Evolutionary conservation across 2,329 filamentous ascomycete genomes (phyloP), one percentile per base, ranked within the genome.

Genomic region (Pseudogymnoascus sp.): DNA sequence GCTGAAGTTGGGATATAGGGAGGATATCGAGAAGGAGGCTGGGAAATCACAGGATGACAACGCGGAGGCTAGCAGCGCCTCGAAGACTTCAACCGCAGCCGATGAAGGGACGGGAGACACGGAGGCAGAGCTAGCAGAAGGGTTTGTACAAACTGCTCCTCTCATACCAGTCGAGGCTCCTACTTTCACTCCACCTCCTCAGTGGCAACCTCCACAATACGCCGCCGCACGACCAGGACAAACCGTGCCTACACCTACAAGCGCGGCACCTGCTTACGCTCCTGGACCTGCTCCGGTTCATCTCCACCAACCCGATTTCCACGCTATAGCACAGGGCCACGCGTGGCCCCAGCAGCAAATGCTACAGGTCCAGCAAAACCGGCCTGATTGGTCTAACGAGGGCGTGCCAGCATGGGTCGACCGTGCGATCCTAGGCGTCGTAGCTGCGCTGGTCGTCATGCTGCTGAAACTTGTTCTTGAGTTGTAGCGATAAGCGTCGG

Each of bases 351-450:
- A 56, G 16, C 50, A 56, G 2, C 50, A 35, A 33, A 35, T 56
- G 10, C 50, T 33, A 2, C 50, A 56, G n/a, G 28, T 56, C 16
- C 50, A 11, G 16, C 50, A 0, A 19, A 56, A 33, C 14, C 50
- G 8, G n/a, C 50, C 50, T 33, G 28, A 56, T 19, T 56, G 75
- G 68, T 70, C 73, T 64, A 73, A 79, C 61, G 80, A 83, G 28
- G 83, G 79, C 2, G 82, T 90, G 14, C 84, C 87, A 1, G 77
- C 86, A 11, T 96, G 91, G 89, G 80, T 96, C 16, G 93, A 96
- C 74, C 85, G 90, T 66, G 83, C 88, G 38, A 96, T 96, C 67
- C 84, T 88, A 22, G 88, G 85, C 6, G 76, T 96, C 16, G 78
- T 90, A 0, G 81, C 90, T 12, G 79, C 89, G 26, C 77, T 96